phyloP scores from a whole-genome alignment of 2,329 filamentous ascomycete species.

The Septoria linicola region DNA sequence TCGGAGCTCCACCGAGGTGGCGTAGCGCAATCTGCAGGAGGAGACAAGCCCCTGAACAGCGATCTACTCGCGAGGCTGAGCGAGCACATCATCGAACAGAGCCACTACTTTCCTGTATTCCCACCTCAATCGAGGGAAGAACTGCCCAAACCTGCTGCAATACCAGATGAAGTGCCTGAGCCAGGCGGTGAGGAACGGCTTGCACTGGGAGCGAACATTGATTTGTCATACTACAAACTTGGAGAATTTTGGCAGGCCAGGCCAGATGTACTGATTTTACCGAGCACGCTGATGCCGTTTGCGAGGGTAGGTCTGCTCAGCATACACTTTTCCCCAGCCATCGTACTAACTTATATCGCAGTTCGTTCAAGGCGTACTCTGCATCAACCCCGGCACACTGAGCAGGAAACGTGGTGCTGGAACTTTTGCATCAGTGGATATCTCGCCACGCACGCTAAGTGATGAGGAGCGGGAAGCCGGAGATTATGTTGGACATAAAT shows the following conservation, averaged over 20 bases:
- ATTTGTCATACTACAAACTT: constrained; percentile 79
- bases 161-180: constrained; percentile 45
- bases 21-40: constrained; percentile 77
- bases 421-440: constrained; percentile 76
- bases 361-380: constrained; percentile 86
- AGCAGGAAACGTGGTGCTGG: constrained; percentile 83
- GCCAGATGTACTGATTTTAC: constrained; percentile 80
- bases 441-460: constrained; percentile 64
- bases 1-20: constrained; percentile 61
- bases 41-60: constrained; percentile 66
- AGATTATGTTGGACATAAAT: constrained; percentile 66
- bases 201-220: constrained; percentile 73
- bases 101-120: constrained; percentile 87
- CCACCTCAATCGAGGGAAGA: constrained; percentile 70
- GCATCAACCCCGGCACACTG: constrained; percentile 85
- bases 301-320: constrained; percentile 70
- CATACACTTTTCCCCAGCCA: too few species aligned
- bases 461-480: constrained; percentile 58
- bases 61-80: constrained; percentile 70
- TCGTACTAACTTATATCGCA: constrained; percentile 41
- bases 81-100: constrained; percentile 79
- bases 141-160: constrained; percentile 55
- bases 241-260: constrained; percentile 85
- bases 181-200: constrained; percentile 47
- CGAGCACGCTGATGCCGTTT: constrained; percentile 81